phyloP scores from a whole-genome alignment of 768 basidiomycete species.

The Lactifluus subvellereus region DNA sequence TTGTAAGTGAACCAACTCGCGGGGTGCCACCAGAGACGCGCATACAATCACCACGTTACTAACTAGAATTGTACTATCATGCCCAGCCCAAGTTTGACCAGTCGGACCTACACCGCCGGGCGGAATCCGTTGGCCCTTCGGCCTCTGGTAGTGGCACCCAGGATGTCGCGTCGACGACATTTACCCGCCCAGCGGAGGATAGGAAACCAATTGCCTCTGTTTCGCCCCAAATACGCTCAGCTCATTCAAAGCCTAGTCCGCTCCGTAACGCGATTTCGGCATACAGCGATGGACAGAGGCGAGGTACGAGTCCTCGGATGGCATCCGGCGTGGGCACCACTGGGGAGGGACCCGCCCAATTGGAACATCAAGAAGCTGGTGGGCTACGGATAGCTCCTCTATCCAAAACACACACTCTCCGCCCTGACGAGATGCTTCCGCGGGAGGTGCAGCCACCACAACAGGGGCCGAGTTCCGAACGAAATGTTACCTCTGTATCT shows the following conservation, averaged over 20 bases:
- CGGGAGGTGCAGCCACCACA: not conserved
- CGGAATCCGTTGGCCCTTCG: constrained; percentile 36
- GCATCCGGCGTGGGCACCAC: not conserved
- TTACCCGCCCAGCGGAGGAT: constrained; percentile 6
- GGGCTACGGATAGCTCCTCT: not conserved
- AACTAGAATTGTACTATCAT: not conserved
- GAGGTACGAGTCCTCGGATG: not conserved
- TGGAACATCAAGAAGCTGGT: not conserved
- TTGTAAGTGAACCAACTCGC: constrained; percentile 46
- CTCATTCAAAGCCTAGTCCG: constrained; percentile 5
- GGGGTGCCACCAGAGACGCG: not conserved
- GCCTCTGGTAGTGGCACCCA: constrained; percentile 3
- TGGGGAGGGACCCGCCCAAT: not conserved
- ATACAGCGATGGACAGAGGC: not conserved
- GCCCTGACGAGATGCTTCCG: not conserved
- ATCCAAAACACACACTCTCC: not conserved
- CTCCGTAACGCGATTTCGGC: not conserved
- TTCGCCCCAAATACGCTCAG: constrained; percentile 1
- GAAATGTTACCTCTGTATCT: not conserved
- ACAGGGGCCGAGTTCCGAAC: not conserved
- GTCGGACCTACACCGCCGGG: constrained; percentile 58
- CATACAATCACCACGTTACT: constrained; percentile 11
- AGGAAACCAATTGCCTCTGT: not conserved
- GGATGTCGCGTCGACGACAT: constrained; percentile 4
- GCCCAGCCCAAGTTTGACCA: constrained; percentile 61